A percentile compares a stretch with the other conserved stretches of the same genome.
These are phyloP conservation scores for Leishmania guyanensis DNA, from an alignment of 208 protist genomes.

Conservation along the genomic window DNA sequence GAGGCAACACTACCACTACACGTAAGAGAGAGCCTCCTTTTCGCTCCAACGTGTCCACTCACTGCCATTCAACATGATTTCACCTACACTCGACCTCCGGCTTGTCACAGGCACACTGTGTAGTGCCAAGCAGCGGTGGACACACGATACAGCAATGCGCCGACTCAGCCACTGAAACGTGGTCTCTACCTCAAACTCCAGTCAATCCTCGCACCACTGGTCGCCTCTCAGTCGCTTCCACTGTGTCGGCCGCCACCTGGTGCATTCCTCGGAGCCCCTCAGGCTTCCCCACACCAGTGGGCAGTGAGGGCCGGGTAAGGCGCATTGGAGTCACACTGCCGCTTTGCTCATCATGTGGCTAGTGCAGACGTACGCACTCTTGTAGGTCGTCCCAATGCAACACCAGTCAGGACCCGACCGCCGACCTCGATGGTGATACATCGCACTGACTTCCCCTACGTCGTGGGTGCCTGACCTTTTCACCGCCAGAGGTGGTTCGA, in stretches of 20 bases:
- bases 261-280: background rate
- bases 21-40: background rate
- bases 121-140: background rate
- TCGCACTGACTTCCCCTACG: background rate
- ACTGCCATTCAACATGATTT: background rate
- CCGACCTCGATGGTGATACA: background rate
- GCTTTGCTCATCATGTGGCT: background rate
- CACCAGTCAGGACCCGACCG: too few relatives aligned
- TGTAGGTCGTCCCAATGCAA: background rate
- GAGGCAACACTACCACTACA: background rate
- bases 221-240: background rate
- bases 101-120: too few relatives aligned
- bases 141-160: background rate
- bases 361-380: background rate
- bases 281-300: background rate
- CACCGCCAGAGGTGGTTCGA: background rate
- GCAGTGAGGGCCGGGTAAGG: background rate
- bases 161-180: background rate
- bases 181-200: background rate
- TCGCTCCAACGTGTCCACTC: background rate
- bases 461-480: background rate
- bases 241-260: background rate
- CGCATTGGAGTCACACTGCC: background rate
- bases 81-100: background rate
- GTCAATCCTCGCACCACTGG: background rate